phyloP scores from a whole-genome alignment of 176 grass and related monocot genomes.

The Aegilops bicornis region DNA sequence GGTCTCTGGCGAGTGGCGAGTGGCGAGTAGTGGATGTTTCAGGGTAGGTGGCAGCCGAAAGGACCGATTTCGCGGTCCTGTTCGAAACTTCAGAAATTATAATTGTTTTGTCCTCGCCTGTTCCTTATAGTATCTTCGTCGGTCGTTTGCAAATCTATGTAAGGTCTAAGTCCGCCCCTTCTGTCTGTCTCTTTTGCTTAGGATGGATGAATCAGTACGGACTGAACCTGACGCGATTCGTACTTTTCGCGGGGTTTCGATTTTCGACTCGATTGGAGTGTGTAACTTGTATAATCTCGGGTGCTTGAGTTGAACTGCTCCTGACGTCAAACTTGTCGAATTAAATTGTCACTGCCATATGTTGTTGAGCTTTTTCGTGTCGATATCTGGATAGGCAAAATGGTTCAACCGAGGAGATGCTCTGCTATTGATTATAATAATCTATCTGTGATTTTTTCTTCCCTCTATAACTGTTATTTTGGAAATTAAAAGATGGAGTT shows the following conservation, averaged over 20 bases:
- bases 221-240: background rate
- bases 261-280: background rate
- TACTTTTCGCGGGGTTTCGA: background rate
- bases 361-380: background rate
- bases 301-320: background rate
- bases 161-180: background rate
- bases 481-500: background rate
- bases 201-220: background rate
- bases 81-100: background rate
- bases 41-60: background rate
- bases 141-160: background rate
- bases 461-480: background rate
- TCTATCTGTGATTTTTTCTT: background rate
- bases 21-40: background rate
- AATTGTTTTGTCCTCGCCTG: background rate
- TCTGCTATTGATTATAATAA: background rate
- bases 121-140: background rate
- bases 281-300: background rate
- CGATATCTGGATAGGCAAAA: background rate
- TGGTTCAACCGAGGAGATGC: background rate
- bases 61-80: background rate
- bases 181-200: background rate
- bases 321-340: background rate
- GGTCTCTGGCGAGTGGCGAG: background rate
- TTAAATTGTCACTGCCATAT: background rate